A percentile compares a stretch with the other conserved stretches of the same genome.
phyloP scores from a whole-genome alignment of 2,329 filamentous ascomycete species.

The Stenocarpella maydis region DNA sequence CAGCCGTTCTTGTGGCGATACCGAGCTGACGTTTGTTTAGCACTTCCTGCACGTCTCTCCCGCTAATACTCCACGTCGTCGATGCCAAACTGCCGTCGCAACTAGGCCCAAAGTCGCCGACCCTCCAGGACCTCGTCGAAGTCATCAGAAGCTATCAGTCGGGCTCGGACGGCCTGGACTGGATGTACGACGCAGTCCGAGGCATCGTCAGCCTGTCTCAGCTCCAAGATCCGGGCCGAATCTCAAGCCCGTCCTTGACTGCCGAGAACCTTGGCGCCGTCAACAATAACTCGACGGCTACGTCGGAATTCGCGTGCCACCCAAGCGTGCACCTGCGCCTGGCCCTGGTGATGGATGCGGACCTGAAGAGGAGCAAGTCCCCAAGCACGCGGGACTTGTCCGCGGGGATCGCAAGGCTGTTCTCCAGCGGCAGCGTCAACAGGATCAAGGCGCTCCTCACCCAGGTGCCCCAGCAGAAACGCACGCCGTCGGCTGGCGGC shows the following conservation, averaged over 20 bases:
- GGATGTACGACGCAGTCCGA: conserved; percentile 53
- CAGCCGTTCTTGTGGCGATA: too few species aligned
- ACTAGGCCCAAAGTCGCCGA: conserved; percentile 51
- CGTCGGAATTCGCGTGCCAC: conserved; percentile 45
- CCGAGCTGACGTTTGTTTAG: conserved; percentile 33
- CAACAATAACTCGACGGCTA: conserved; percentile 32
- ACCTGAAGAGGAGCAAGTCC: conserved; percentile 51
- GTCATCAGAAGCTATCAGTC: conserved; percentile 56
- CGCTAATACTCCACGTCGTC: conserved; percentile 47
- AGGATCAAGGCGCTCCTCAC: conserved; percentile 16
- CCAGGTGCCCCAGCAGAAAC: neutral
- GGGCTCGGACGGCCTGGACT: conserved; percentile 56
- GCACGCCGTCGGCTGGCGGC: neutral
- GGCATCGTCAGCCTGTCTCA: conserved; percentile 53
- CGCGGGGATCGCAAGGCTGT: conserved; percentile 42
- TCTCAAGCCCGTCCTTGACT: conserved; percentile 20
- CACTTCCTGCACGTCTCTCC: conserved; percentile 48
- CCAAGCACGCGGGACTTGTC: conserved; percentile 53
- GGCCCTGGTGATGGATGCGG: conserved; percentile 54
- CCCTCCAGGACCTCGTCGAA: conserved; percentile 54
- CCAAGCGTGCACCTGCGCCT: conserved; percentile 52
- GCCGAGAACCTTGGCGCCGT: conserved; percentile 15
- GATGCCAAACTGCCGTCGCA: conserved; percentile 48
- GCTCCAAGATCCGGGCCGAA: conserved; percentile 42
- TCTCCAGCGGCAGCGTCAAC: conserved; percentile 7